These are phyloP conservation scores for Starmerella floris DNA, from an alignment of 805 yeast species.

Conservation along the genomic window DNA sequence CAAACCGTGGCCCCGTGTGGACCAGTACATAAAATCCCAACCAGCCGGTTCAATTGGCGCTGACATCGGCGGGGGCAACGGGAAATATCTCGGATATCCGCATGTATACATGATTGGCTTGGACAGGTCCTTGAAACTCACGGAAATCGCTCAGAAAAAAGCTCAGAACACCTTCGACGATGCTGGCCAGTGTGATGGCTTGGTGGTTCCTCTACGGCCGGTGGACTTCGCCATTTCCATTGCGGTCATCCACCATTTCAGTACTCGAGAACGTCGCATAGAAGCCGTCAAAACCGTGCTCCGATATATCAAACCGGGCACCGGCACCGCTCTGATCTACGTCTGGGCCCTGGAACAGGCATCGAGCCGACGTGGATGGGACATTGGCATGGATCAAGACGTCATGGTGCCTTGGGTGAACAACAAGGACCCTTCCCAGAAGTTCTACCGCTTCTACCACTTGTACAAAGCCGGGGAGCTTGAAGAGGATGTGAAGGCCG, in stretches of 20 bases:
- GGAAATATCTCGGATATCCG: slow-evolving; percentile 72
- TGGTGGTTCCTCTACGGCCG: slow-evolving; percentile 33
- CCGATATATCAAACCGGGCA: slow-evolving; percentile 35
- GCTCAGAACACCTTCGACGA: slow-evolving; percentile 44
- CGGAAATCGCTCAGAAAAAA: slow-evolving; percentile 40
- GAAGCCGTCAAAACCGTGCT: slow-evolving; percentile 62
- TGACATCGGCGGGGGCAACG: slow-evolving; percentile 96
- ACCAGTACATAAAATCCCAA: slow-evolving; percentile 43
- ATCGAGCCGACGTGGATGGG: slow-evolving; percentile 75
- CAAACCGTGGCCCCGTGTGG: slow-evolving; percentile 96
- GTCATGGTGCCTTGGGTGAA: slow-evolving; percentile 93
- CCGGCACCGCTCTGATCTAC: slow-evolving; percentile 67
- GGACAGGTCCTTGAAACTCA: slow-evolving; percentile 28
- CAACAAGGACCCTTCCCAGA: slow-evolving; percentile 35
- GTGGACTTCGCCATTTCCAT: slow-evolving; percentile 86
- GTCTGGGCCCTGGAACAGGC: slow-evolving; percentile 97
- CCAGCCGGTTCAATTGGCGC: slow-evolving; percentile 54
- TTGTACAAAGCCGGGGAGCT: slow-evolving; percentile 75
- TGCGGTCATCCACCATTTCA: slow-evolving; percentile 91
- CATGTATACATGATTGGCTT: slow-evolving; percentile 59
- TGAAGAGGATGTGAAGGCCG: slow-evolving; percentile 49
- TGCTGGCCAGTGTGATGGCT: slow-evolving; percentile 69
- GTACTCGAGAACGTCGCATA: slow-evolving; percentile 67
- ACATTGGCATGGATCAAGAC: slow-evolving; percentile 85
- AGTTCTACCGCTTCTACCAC: slow-evolving; percentile 79